phyloP scores from a whole-genome alignment of 345 rosid species.

The Boechera retrofracta region DNA sequence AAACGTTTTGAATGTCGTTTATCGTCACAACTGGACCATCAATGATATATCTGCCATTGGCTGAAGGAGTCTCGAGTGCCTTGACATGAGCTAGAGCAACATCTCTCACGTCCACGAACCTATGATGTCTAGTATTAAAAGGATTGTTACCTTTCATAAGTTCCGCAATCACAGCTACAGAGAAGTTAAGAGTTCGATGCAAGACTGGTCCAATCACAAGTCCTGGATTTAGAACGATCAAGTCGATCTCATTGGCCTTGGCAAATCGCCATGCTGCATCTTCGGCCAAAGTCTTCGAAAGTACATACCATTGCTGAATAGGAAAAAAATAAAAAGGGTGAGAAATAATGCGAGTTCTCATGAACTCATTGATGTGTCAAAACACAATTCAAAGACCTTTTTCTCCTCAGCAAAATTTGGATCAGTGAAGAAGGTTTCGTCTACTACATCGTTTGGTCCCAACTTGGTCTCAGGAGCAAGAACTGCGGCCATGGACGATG shows the following conservation, averaged over 20 bases:
- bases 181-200: constrained; percentile 48
- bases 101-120: constrained; percentile 59
- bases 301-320: constrained; percentile 49
- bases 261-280: constrained; percentile 54
- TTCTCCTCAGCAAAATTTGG: constrained; percentile 38
- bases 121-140: constrained; percentile 16
- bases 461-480: constrained; percentile 36
- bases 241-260: constrained; percentile 49
- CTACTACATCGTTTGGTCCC: constrained; percentile 44
- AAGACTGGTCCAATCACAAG: constrained; percentile 51
- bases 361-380: background rate
- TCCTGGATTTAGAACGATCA: constrained; percentile 51
- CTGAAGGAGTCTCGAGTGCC: constrained; percentile 54
- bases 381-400: constrained; percentile 32
- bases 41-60: constrained; percentile 50
- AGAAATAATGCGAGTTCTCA: background rate
- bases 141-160: constrained; percentile 42
- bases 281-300: constrained; percentile 56
- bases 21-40: constrained; percentile 37
- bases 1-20: constrained; percentile 20
- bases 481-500: constrained; percentile 56
- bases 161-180: constrained; percentile 33
- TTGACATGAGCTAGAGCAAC: constrained; percentile 57
- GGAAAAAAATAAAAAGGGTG: background rate
- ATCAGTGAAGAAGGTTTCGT: constrained; percentile 57